Base-by-base conservation (phyloP, 2,329 filamentous ascomycete genomes). In the Phaeomoniella chlamydospora region DNA sequence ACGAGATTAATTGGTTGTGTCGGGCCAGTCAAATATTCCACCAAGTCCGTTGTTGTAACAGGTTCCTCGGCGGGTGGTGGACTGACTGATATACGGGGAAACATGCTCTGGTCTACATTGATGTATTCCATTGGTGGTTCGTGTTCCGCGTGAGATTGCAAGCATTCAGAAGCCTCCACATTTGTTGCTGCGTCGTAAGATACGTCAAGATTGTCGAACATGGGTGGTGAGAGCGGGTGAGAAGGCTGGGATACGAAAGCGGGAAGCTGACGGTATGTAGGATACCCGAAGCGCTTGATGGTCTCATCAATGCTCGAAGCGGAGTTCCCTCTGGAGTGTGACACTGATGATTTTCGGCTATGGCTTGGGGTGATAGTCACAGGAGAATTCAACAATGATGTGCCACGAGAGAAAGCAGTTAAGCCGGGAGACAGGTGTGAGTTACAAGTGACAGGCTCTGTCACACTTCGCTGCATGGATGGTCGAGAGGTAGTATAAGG, bases 1-100 rank as follows among this genome's bases (percentile, higher is more conserved):
- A 93, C 84, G 19, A 94, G 67, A 29, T 80, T 79, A 13, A 87
- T 80, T 15, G 84, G 78, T 14, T 87, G 86, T 52, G 92, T 94
- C 41, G 81, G 62, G 0, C 70, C 66, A 2, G 80, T 86, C 33
- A 96, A 72, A 58, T 90, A 93, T 42, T 70, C 69, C 47, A 86
- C 66, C 39, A 94, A 67, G 6, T 77, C 87, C 3, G 80, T 87
- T 19, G 73, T 68, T 12, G 44, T 39, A 12, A 43, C 30, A 4
- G 39, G 37, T 15, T 34, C 29, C 13, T 30, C 15, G 33, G 34
- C 17, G 32, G 29, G 22, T 36, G 18, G 39, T 11, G 43, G 40
- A 16, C 37, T n/a, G 18, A 30, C 18, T 37, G 36, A 57, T 49
- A 38, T 63, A 55, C 15, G 55, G 46, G 16, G 57, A 10, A 17